Evolutionary conservation across 768 basidiomycete species (phyloP).

Genomic region (Macrolepiota fuliginosa): DNA sequence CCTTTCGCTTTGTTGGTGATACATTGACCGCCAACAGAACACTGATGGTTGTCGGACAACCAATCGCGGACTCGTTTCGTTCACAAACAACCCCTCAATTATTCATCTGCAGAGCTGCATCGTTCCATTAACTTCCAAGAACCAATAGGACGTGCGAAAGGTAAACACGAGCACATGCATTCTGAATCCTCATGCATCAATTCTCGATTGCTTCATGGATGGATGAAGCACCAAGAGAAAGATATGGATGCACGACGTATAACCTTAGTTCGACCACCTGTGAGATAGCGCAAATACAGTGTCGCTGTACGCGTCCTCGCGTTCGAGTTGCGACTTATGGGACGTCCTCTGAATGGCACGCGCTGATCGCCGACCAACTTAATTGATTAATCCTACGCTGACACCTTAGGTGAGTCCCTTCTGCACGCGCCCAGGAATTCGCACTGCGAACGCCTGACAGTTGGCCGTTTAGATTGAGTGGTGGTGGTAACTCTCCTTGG

Average conservation of each 20-base stretch:
- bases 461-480: background rate
- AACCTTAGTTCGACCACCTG: background rate
- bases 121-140: background rate
- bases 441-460: background rate
- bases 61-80: background rate
- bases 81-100: background rate
- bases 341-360: background rate
- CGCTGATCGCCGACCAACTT: slow-evolving; percentile 7
- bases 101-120: background rate
- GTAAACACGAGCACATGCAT: slow-evolving; percentile 6
- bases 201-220: background rate
- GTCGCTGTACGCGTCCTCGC: background rate
- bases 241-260: background rate
- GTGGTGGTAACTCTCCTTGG: background rate
- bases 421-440: background rate
- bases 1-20: background rate
- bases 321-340: background rate
- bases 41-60: background rate
- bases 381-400: background rate
- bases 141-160: slow-evolving; percentile 2
- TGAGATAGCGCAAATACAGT: background rate
- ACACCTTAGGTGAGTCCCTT: background rate
- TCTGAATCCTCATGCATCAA: slow-evolving; percentile 4
- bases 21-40: background rate
- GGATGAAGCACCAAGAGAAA: background rate